Evolutionary conservation across 179 eudicot species (phyloP).

Genomic region (Beta macrorhiza): DNA sequence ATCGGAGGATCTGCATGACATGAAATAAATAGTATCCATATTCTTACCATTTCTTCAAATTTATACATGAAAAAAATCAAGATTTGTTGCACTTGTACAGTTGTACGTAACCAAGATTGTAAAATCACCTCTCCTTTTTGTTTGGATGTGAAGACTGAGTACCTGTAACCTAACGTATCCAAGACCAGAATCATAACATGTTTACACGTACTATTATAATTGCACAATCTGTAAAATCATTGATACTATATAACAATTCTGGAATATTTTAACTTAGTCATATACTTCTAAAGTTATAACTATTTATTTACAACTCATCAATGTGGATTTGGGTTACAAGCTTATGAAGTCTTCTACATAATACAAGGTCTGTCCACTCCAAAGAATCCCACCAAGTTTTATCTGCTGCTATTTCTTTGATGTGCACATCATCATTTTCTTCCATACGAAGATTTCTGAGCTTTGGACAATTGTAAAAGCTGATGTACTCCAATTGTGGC

Average conservation of each 20-base stretch:
- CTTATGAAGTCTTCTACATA: conserved; percentile 8
- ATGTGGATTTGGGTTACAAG: conserved; percentile 5
- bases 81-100: too few relatives aligned
- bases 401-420: conserved; percentile 29
- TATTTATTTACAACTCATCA: conserved; percentile 15
- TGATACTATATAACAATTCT: not conserved
- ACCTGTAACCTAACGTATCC: not conserved
- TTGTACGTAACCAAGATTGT: too few relatives aligned
- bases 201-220: not conserved
- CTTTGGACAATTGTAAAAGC: conserved; percentile 27
- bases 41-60: too few relatives aligned
- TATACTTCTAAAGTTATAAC: too few relatives aligned
- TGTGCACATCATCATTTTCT: conserved; percentile 7
- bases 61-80: too few relatives aligned
- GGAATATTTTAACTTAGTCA: too few relatives aligned
- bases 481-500: conserved; percentile 26
- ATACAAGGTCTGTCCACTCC: conserved; percentile 20
- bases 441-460: conserved; percentile 25
- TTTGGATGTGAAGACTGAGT: too few relatives aligned
- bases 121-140: too few relatives aligned
- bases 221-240: not conserved
- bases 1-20: too few relatives aligned
- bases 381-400: conserved; percentile 32
- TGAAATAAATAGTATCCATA: too few relatives aligned
- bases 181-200: not conserved